Conservation (phyloP, 768 basidiomycete species). For the Tylopilus rubrobrunneus region DNA sequence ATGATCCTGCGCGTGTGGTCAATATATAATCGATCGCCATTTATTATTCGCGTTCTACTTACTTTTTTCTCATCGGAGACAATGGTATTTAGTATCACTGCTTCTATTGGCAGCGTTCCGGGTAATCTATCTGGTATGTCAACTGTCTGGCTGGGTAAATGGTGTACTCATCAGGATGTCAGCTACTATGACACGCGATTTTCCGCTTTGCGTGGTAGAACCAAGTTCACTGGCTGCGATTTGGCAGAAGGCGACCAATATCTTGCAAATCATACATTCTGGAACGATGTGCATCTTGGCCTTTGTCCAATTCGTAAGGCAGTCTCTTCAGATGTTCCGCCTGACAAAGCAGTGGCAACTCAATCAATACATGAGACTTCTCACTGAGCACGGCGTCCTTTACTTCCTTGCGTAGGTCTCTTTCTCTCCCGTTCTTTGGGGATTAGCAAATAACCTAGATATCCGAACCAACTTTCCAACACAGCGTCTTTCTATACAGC, state of each 20-base stretch:
- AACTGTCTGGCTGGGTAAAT: neutral
- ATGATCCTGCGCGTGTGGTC: slow-evolving; percentile 5
- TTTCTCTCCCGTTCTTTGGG: too few species aligned
- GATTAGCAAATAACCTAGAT: neutral
- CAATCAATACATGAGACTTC: neutral
- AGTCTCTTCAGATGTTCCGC: neutral
- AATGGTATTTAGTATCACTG: neutral
- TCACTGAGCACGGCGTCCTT: neutral
- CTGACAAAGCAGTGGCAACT: neutral
- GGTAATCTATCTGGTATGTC: neutral
- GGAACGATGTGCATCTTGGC: neutral
- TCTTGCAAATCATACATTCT: neutral
- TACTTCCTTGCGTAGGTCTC: neutral
- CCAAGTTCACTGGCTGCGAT: neutral
- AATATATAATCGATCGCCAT: neutral
- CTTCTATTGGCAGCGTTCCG: neutral
- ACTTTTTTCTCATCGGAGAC: neutral
- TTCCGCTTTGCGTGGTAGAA: neutral
- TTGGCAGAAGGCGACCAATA: neutral
- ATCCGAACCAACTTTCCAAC: neutral
- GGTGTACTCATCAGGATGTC: neutral
- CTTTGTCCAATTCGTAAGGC: neutral
- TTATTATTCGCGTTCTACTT: neutral
- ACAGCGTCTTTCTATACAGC: neutral
- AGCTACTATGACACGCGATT: neutral